These are phyloP conservation scores for Coemansia sp. DNA, from an alignment of 192 early-diverging fungal species.

Conservation along the genomic window DNA sequence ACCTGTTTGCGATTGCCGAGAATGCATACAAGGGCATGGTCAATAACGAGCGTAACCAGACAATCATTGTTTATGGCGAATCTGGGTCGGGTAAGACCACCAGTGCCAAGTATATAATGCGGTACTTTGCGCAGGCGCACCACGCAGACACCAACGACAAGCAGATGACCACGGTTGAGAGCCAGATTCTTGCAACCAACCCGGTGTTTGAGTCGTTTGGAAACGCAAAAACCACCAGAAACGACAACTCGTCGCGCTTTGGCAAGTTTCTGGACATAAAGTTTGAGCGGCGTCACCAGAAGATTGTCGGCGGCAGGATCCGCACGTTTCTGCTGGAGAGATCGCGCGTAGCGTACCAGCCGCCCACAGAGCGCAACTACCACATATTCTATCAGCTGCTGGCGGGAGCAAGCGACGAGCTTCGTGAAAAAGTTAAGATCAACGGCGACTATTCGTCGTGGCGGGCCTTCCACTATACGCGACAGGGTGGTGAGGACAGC, in stretches of 20 bases:
- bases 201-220: conserved; percentile 89
- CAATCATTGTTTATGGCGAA: conserved; percentile 97
- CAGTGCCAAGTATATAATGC: conserved; percentile 96
- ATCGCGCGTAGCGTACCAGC: conserved; percentile 68
- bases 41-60: conserved; percentile 89
- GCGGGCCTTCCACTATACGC: conserved; percentile 48
- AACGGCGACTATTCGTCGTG: conserved; percentile 68
- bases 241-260: conserved; percentile 85
- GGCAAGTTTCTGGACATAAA: conserved; percentile 85
- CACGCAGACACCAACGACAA: conserved; percentile 59
- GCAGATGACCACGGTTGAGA: conserved; percentile 49
- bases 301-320: conserved; percentile 81
- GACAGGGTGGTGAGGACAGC: conserved; percentile 55
- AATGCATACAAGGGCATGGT: conserved; percentile 96
- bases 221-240: conserved; percentile 74
- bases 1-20: conserved; percentile 98
- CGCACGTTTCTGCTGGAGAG: conserved; percentile 89
- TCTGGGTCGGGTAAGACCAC: conserved; percentile 97
- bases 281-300: conserved; percentile 77
- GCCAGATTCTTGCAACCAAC: conserved; percentile 70
- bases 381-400: conserved; percentile 97
- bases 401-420: conserved; percentile 70
- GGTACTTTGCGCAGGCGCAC: conserved; percentile 88
- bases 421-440: conserved; percentile 70
- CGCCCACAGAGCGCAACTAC: conserved; percentile 81